Evolutionary conservation across 306 rosid species (phyloP), one percentile per base, ranked within the genome.

Genomic region (Luffa acutangula): DNA sequence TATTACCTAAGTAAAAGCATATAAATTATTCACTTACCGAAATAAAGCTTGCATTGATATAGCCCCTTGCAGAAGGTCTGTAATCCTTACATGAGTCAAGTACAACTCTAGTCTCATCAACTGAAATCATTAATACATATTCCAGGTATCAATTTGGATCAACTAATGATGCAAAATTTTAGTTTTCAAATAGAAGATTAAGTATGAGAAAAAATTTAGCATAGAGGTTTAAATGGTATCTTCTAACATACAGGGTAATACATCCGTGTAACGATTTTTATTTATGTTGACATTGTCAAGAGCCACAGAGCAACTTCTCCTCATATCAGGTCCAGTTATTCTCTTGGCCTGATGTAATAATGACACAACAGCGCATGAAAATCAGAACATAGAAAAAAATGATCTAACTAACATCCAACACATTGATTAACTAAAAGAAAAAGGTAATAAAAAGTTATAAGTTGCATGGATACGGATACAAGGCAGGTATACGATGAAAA

Each of bases 21-120:
- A 67, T 17, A 63, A 49, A 73, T 33, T 49, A 53, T 17, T 76
- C n/a, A 34, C 9, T 13, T 87, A 92, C 97, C 87, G 85, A 76
- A 66, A 95, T 75, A n/a, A 88, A 52, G 93, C 97, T 95, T 49
- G 97, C 99, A 85, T 95, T 95, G 83, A 95, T 88, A 85, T 93
- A 93, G 63, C 99, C 97, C 84, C 59, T 83, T 20, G 97, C 97
- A 13, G 87, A 80, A 79, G 93, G 89, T 81, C 97, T 93, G 80
- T 95, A 93, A 87, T 95, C 97, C 59, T 86, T 77, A 75, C 93
- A 87, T 0, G 91, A 90, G 52, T 85, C 80, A 41, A 93, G 97
- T 53, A 93, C 93, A 21, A 91, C 86, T 86, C 97, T 88, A 66
- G 81, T 87, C 14, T 82, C 80, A 81, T 95, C 97, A 91, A 90